phyloP scores from a whole-genome alignment of 1,284 basidiomycete genomes.

The Fomitopsis betulina region DNA sequence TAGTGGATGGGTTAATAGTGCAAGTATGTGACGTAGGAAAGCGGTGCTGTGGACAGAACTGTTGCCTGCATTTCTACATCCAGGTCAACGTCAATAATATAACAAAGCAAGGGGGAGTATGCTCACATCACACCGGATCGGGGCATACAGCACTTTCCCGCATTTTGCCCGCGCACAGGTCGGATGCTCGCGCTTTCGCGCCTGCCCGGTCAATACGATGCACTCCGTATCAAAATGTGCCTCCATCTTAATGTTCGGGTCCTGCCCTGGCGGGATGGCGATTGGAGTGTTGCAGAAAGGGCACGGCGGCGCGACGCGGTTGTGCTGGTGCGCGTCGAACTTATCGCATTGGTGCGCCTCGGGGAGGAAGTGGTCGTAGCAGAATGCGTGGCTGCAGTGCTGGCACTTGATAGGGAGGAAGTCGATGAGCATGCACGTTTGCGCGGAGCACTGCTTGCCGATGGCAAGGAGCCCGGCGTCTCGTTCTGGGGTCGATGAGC shows the following conservation, averaged over 20 bases:
- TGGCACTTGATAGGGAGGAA: constrained; percentile 82
- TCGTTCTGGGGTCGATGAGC: constrained; percentile 29
- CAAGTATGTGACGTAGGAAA: constrained; percentile 68
- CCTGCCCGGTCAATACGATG: constrained; percentile 57
- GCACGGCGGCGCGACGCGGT: constrained; percentile 74
- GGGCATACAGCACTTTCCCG: constrained; percentile 66
- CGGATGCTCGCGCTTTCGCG: constrained; percentile 45
- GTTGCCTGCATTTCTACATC: constrained; percentile 56
- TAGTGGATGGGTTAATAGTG: constrained; percentile 20
- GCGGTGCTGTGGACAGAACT: constrained; percentile 71
- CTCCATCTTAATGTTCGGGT: constrained; percentile 76
- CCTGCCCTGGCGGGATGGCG: constrained; percentile 55
- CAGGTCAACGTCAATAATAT: not conserved
- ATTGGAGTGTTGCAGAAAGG: constrained; percentile 19
- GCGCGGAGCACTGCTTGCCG: constrained; percentile 67
- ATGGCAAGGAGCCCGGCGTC: constrained; percentile 55
- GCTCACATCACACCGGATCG: constrained; percentile 67
- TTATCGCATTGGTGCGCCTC: constrained; percentile 58
- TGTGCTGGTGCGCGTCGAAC: constrained; percentile 64
- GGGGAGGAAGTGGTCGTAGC: constrained; percentile 71
- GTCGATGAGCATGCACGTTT: constrained; percentile 64
- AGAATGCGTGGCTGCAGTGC: constrained; percentile 63
- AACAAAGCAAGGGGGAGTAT: not conserved
- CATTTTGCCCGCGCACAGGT: constrained; percentile 59
- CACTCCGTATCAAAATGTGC: constrained; percentile 63